Evolutionary conservation across 768 basidiomycete species (phyloP).

Genomic region (Tricholoma terreum): DNA sequence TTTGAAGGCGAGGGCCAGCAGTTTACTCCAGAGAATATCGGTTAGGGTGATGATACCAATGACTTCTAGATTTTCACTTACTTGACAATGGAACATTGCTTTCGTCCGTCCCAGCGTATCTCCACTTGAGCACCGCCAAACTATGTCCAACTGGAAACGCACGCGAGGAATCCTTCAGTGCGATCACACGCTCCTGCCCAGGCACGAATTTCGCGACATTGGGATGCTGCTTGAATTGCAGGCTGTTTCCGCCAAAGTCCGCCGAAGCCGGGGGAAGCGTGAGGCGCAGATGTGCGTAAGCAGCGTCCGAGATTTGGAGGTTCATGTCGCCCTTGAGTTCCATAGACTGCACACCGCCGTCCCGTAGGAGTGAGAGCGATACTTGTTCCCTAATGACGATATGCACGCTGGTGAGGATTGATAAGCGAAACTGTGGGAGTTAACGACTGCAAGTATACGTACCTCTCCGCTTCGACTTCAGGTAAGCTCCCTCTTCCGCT

Average conservation of each 20-base stretch:
- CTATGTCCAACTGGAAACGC: conserved; percentile 87
- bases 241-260: conserved; percentile 57
- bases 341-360: conserved; percentile 87
- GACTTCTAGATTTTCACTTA: conserved; percentile 40
- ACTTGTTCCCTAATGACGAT: conserved; percentile 81
- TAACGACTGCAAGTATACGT: conserved; percentile 9
- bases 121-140: conserved; percentile 89
- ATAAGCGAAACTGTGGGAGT: not conserved
- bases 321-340: conserved; percentile 96
- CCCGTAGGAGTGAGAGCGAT: conserved; percentile 76
- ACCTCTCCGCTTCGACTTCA: conserved; percentile 77
- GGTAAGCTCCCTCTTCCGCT: conserved; percentile 64
- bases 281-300: conserved; percentile 69
- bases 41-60: conserved; percentile 1
- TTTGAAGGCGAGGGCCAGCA: conserved; percentile 95
- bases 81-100: conserved; percentile 87
- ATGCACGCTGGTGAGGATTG: conserved; percentile 61
- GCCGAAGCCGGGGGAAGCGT: conserved; percentile 53
- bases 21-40: conserved; percentile 59
- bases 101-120: conserved; percentile 89
- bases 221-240: conserved; percentile 98
- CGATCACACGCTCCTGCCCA: conserved; percentile 60
- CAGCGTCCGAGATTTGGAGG: conserved; percentile 76
- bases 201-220: conserved; percentile 85
- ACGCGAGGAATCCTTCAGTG: conserved; percentile 78